These are phyloP conservation scores for Solanum pimpinellifolium DNA, from an alignment of 257 asterid species.

Conservation along the genomic window DNA sequence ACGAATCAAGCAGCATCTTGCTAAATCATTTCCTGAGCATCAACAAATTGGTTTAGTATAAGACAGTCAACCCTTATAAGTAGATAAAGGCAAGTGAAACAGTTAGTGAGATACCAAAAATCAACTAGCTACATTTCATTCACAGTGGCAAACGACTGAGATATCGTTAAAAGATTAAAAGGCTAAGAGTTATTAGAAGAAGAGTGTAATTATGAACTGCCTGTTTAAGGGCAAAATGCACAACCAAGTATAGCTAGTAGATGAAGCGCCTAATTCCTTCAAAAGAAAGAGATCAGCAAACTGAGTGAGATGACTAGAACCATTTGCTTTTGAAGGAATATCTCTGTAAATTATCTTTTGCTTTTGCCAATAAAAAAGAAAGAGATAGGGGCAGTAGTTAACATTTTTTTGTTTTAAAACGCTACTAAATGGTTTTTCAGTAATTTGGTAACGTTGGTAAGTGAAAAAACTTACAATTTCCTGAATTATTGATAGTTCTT, in stretches of 20 bases:
- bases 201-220: background rate
- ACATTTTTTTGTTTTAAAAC: background rate
- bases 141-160: background rate
- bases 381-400: background rate
- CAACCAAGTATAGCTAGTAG: background rate
- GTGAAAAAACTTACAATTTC: background rate
- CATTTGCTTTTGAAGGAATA: background rate
- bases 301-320: background rate
- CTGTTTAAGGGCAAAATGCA: background rate
- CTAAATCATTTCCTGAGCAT: background rate
- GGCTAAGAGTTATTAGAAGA: background rate
- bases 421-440: background rate
- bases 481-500: background rate
- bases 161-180: background rate
- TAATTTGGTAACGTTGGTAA: background rate
- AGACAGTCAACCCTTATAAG: background rate
- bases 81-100: background rate
- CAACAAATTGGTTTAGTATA: background rate
- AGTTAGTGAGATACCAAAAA: background rate
- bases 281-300: background rate
- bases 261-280: background rate
- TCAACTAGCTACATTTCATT: background rate
- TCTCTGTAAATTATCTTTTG: background rate
- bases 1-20: background rate
- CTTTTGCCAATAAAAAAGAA: background rate